Conservation (phyloP, 1,284 basidiomycete genomes). For the Acaromyces ingoldii region DNA sequence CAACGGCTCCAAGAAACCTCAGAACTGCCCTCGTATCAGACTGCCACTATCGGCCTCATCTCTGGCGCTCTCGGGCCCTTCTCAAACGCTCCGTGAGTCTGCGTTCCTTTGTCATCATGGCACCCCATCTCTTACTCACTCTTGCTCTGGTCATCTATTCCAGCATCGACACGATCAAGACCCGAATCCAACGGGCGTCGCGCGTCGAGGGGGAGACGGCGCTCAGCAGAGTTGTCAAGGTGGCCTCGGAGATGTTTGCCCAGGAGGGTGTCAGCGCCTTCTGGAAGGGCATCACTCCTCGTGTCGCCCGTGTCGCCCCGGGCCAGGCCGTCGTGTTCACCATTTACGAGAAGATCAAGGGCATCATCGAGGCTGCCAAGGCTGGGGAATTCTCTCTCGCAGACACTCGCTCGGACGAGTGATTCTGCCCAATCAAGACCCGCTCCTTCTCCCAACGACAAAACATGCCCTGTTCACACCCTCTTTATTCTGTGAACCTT, state of each 20-base stretch:
- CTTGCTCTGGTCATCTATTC: too few relatives aligned
- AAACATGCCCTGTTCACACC: too few relatives aligned
- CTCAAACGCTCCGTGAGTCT: constrained; percentile 90
- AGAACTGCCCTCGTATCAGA: constrained; percentile 74
- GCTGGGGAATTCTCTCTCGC: constrained; percentile 33
- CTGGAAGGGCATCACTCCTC: constrained; percentile 80
- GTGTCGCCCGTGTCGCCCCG: constrained; percentile 91
- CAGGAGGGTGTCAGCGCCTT: constrained; percentile 84
- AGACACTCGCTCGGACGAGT: constrained; percentile 42
- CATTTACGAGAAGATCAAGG: constrained; percentile 51
- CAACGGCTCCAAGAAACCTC: constrained; percentile 61
- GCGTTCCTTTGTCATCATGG: too few relatives aligned
- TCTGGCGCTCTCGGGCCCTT: constrained; percentile 95
- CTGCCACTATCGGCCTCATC: constrained; percentile 86
- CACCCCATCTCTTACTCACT: not conserved
- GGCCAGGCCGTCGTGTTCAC: constrained; percentile 60
- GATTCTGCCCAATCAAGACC: too few relatives aligned
- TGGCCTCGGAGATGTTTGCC: constrained; percentile 86
- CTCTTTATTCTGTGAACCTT: too few relatives aligned
- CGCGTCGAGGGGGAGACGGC: constrained; percentile 73
- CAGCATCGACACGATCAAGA: constrained; percentile 99
- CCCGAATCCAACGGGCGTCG: constrained; percentile 72
- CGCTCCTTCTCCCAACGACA: not conserved
- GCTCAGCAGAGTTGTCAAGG: constrained; percentile 65
- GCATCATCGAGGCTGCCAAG: constrained; percentile 43